phyloP scores from a whole-genome alignment of 2,329 filamentous ascomycete species.

The Thielaviopsis ethacetica region DNA sequence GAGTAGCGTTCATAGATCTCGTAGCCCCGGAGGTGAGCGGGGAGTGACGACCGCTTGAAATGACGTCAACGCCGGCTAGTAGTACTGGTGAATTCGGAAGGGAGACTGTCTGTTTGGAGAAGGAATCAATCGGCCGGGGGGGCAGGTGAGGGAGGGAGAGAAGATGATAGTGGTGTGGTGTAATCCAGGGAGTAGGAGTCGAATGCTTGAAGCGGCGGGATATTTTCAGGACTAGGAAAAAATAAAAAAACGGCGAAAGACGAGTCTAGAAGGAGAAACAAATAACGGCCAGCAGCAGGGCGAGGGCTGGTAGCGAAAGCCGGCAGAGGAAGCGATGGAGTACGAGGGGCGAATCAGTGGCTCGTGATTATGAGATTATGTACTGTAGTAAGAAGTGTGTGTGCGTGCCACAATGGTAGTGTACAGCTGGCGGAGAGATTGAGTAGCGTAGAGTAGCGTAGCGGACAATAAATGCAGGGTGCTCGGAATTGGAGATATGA shows the following conservation, averaged over 20 bases:
- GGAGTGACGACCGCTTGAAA: background rate
- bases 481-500: no score
- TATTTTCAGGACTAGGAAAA: background rate
- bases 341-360: no score
- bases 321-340: no score
- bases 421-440: no score
- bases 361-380: no score
- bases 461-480: no score
- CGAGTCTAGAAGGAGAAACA: background rate
- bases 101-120: background rate
- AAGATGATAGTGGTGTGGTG: background rate
- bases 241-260: background rate
- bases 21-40: background rate
- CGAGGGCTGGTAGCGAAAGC: background rate
- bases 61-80: background rate
- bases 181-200: background rate
- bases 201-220: background rate
- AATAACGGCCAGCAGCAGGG: background rate
- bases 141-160: background rate
- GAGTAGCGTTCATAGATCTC: slow-evolving; percentile 9
- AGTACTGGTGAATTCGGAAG: background rate
- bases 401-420: no score
- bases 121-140: background rate
- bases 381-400: no score
- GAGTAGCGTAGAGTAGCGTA: no score